These are phyloP conservation scores for Meredithiella fracta DNA, from an alignment of 2,329 filamentous ascomycete species.

Conservation along the genomic window DNA sequence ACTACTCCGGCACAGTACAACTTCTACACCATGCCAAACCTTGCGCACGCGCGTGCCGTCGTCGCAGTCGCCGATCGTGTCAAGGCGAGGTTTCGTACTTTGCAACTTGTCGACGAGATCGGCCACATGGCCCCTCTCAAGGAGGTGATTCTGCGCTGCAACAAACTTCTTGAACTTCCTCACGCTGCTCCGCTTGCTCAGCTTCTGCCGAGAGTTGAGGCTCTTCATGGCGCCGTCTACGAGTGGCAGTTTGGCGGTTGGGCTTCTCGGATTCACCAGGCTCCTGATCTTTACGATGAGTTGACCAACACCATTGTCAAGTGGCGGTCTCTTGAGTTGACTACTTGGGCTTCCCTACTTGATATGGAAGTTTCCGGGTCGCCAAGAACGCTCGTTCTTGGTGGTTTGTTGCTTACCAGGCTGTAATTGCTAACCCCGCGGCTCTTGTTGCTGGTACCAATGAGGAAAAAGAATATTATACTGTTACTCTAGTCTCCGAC, in stretches of 20 bases:
- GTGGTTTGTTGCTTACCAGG: constrained; percentile 96
- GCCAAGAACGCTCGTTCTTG: constrained; percentile 67
- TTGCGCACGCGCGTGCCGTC: constrained; percentile 58
- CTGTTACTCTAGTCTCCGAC: constrained; percentile 53
- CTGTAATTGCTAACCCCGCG: constrained; percentile 60
- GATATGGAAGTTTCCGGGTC: constrained; percentile 68
- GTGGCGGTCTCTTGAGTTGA: constrained; percentile 82
- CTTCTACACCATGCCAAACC: constrained; percentile 74
- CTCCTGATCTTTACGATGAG: constrained; percentile 52
- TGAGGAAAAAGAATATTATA: constrained; percentile 43
- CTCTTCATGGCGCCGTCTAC: constrained; percentile 67
- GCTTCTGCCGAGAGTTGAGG: constrained; percentile 72
- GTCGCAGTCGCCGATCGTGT: constrained; percentile 53
- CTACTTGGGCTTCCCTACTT: constrained; percentile 79
- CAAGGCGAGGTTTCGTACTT: constrained; percentile 53
- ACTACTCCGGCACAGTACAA: constrained; percentile 45
- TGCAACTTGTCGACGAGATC: constrained; percentile 50
- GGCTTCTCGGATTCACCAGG: constrained; percentile 64
- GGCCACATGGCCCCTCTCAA: constrained; percentile 57
- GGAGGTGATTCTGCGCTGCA: constrained; percentile 61
- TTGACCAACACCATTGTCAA: constrained; percentile 67
- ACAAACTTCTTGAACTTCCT: constrained; percentile 56
- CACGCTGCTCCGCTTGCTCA: constrained; percentile 75
- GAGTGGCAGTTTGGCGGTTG: constrained; percentile 85
- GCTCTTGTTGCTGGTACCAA: constrained; percentile 42